These are phyloP conservation scores for Fusarium scirpi DNA, from an alignment of 2,329 filamentous ascomycete genomes.

Conservation along the genomic window DNA sequence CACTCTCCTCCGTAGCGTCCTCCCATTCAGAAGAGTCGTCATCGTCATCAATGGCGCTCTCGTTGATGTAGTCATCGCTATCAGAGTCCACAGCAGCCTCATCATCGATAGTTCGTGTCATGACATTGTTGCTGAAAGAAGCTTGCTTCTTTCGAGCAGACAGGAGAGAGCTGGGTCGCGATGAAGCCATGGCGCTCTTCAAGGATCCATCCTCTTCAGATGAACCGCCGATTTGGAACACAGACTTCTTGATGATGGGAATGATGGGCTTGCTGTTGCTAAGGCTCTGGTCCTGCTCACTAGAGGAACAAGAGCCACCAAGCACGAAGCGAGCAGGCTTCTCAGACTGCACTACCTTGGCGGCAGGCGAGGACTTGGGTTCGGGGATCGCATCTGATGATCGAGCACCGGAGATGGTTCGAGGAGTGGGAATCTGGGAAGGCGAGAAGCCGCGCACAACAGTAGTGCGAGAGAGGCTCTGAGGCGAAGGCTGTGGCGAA, in stretches of 20 bases:
- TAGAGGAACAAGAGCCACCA: constrained; percentile 84
- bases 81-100: constrained; percentile 67
- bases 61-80: constrained; percentile 78
- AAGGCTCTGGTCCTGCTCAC: constrained; percentile 62
- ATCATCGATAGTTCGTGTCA: constrained; percentile 73
- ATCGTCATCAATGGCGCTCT: constrained; percentile 84
- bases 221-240: constrained; percentile 67
- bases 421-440: constrained; percentile 69
- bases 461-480: constrained; percentile 49
- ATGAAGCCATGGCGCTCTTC: constrained; percentile 63
- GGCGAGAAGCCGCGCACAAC: constrained; percentile 85
- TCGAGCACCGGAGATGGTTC: constrained; percentile 60
- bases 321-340: constrained; percentile 75
- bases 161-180: constrained; percentile 57
- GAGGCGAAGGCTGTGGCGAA: constrained; percentile 46
- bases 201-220: constrained; percentile 86
- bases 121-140: constrained; percentile 83
- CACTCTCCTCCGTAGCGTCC: constrained; percentile 81
- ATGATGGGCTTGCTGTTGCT: constrained; percentile 55
- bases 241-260: constrained; percentile 51
- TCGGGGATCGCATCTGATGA: constrained; percentile 72
- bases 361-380: constrained; percentile 65
- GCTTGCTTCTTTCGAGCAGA: constrained; percentile 76
- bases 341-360: constrained; percentile 77
- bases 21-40: constrained; percentile 72